Evolutionary conservation across 2,329 filamentous ascomycete genomes (phyloP).

Genomic region (Verticillium isaacii): DNA sequence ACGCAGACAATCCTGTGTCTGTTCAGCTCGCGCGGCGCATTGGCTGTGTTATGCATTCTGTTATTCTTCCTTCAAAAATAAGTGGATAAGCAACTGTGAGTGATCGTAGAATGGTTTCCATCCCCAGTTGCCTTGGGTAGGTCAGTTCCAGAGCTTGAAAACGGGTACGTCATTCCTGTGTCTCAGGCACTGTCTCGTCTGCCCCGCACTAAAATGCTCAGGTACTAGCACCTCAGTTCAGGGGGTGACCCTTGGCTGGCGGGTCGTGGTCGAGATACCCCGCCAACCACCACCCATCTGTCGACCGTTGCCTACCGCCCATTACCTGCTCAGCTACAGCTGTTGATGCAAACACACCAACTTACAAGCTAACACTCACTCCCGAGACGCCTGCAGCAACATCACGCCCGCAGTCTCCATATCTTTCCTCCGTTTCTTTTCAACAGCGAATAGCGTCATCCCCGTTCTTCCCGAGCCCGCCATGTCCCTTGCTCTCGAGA

Average conservation of each 20-base stretch:
- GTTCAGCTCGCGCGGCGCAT: too few species aligned
- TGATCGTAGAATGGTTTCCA: too few species aligned
- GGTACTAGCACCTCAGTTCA: background rate
- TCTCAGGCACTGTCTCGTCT: conserved; percentile 8
- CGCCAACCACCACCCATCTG: background rate
- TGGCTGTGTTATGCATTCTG: too few species aligned
- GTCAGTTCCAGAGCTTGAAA: too few species aligned
- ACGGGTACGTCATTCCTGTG: background rate
- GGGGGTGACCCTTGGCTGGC: background rate
- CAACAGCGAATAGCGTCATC: background rate
- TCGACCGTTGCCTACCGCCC: background rate
- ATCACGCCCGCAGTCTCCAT: too few species aligned
- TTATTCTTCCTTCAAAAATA: too few species aligned
- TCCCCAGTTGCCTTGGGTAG: too few species aligned
- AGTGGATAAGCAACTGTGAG: too few species aligned
- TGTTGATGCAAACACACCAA: background rate
- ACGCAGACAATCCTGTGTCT: too few species aligned
- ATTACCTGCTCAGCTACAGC: background rate
- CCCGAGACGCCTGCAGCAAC: background rate
- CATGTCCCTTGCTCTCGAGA: conserved; percentile 54
- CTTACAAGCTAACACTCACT: background rate
- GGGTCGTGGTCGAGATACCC: background rate
- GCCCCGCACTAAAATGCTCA: conserved; percentile 7
- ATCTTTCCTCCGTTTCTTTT: background rate
- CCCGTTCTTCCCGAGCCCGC: background rate